Evolutionary conservation across 768 basidiomycete genomes (phyloP).

Genomic region (Lactifluus volemus): DNA sequence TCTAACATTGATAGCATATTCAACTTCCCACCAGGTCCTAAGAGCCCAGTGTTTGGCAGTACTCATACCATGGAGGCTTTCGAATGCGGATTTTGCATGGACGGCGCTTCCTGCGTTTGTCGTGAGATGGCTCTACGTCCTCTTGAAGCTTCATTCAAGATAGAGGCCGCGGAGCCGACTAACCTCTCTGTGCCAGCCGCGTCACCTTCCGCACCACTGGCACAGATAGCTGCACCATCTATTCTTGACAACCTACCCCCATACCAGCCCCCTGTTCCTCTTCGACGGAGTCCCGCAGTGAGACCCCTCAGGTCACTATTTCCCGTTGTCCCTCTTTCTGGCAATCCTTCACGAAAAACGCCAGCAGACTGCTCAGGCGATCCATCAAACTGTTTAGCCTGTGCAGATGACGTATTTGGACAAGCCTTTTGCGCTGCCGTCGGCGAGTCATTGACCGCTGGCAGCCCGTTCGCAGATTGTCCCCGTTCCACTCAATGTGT

Average conservation of each 20-base stretch:
- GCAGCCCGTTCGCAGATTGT: slow-evolving; percentile 46
- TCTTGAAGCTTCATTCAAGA: slow-evolving; percentile 21
- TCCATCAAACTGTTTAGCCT: slow-evolving; percentile 77
- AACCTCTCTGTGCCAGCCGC: slow-evolving; percentile 12
- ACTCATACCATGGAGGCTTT: slow-evolving; percentile 34
- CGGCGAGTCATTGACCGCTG: slow-evolving; percentile 47
- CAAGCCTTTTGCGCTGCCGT: slow-evolving; percentile 82
- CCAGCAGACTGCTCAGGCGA: slow-evolving; percentile 67
- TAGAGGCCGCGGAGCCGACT: slow-evolving; percentile 23
- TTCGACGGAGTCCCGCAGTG: slow-evolving; percentile 46
- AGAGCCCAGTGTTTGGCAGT: slow-evolving; percentile 23
- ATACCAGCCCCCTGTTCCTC: slow-evolving; percentile 75
- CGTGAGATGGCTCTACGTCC: slow-evolving; percentile 53
- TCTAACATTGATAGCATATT: slow-evolving; percentile 28
- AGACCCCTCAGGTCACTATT: slow-evolving; percentile 44
- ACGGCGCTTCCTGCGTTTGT: slow-evolving; percentile 67
- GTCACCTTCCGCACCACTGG: slow-evolving; percentile 15
- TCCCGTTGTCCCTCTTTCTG: slow-evolving; percentile 33
- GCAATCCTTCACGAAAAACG: slow-evolving; percentile 22
- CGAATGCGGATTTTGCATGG: slow-evolving; percentile 70
- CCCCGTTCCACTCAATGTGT: slow-evolving; percentile 32
- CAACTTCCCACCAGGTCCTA: slow-evolving; percentile 30
- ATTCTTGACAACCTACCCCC: slow-evolving; percentile 71
- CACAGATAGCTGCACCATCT: slow-evolving; percentile 31
- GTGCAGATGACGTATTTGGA: slow-evolving; percentile 78